Evolutionary conservation across 2,329 filamentous ascomycete species (phyloP), one percentile per base, ranked within the genome.

Genomic region (Fusarium sp.): DNA sequence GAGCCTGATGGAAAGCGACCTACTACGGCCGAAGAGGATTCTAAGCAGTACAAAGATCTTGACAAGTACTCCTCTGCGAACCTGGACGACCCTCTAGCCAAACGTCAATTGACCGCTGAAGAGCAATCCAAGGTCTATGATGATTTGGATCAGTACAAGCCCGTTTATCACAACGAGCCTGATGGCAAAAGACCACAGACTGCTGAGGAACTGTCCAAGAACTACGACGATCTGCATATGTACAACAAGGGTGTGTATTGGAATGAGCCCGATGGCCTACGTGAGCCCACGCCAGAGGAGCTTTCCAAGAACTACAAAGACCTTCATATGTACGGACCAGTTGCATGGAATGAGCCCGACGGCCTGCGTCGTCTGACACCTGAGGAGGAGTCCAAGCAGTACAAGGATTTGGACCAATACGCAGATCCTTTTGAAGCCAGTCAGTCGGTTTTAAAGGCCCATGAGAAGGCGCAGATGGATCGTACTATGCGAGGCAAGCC

Each of bases 221-320:
- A 78, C 32, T 84, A 83, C 53, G 76, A 79, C 4, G 82, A 84
- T 58, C 75, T 85, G 5, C 62, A 78, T 40, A 76, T 78, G 21
- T 85, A 84, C 60, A 76, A 83, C 57, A 76, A 65, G 6, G 74
- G 77, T 2, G 77, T 78, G 23, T 72, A 63, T 19, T 81, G 78
- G 76, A 80, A 79, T 35, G 80, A 81, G 44, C 80, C 79, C 1
- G 71, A 81, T 43, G 80, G 80, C 18, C 69, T 80, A 23, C 75
- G 77, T 15, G 72, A 80, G 33, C 62, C 63, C n/a, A 79, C 79
- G 5, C 46, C 79, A 2, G 80, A 81, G 53, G 80, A 83, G 47
- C 62, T 72, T n/a, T 82, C 81, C 21, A 82, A 82, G 56, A 73
- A 79, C 47, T 85, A 86, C 66, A 78, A 81, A 19, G 85, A 87